Evolutionary conservation across 768 basidiomycete species (phyloP), one percentile per base, ranked within the genome.

Genomic region (Chiua virens): DNA sequence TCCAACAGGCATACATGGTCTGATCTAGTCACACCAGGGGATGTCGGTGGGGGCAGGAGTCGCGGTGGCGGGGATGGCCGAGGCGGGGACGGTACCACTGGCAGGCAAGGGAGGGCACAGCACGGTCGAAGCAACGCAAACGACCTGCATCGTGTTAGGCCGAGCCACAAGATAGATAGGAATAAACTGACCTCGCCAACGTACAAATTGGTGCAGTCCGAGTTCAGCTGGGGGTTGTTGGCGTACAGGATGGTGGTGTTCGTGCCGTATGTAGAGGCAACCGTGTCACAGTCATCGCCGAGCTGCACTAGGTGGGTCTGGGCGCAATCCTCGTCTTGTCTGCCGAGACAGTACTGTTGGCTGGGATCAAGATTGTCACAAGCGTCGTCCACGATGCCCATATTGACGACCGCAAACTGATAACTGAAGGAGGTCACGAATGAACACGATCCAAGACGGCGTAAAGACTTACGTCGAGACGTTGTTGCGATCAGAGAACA

Each of bases 221-320:
- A 3, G 59, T 81, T 55, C 58, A 91, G 75, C 67, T 89, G 83
- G 18, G 87, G 89, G 79, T 92, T 92, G 80, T 91, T 90, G 52
- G 56, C 15, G 63, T 66, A 73, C 27, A 92, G 73, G 5, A 82
- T 73, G 34, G 80, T 80, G 22, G 58, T 49, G 74, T 83, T 79
- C 67, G 87, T 60, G 32, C 72, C 67, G 58, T 69, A 58, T 2
- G 45, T 56, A 23, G 41, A 17, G 25, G 75, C 49, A 47, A 92
- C 72, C 17, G n/a, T 51, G 14, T 80, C 76, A 65, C 90, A 92
- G 49, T 72, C 73, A 66, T 92, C 87, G 60, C 73, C 74, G 2
- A 62, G 34, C 37, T 65, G 14, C 42, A 92, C 86, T 42, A 77
- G 74, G 68, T 89, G 78, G 15, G 81, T 83, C 21, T 66, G 71